Evolutionary conservation across 176 grass and related monocot species (phyloP).

Genomic region (Carex kokanica): DNA sequence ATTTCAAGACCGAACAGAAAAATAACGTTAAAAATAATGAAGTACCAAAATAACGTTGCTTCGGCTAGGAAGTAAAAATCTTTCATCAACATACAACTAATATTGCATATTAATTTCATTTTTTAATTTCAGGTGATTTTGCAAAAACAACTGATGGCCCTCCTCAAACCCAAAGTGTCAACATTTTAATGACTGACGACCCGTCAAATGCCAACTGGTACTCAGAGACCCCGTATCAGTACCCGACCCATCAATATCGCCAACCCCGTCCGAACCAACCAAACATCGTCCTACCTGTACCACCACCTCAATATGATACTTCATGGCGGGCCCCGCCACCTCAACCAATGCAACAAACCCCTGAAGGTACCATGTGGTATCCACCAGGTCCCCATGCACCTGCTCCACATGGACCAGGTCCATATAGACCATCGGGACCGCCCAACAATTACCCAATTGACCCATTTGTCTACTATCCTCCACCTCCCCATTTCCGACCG

Average conservation of each 20-base stretch:
- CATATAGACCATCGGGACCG: constrained; percentile 46
- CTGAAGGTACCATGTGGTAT: constrained; percentile 65
- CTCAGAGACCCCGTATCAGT: constrained; percentile 40
- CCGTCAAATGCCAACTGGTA: constrained; percentile 32
- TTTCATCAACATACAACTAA: background rate
- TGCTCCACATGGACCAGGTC: constrained; percentile 26
- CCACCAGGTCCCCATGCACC: constrained; percentile 44
- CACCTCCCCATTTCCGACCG: constrained; percentile 51
- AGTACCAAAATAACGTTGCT: background rate
- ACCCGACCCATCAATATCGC: constrained; percentile 23
- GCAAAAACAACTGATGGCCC: constrained; percentile 19
- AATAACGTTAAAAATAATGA: background rate
- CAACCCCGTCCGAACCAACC: constrained; percentile 26
- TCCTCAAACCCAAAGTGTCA: constrained; percentile 36
- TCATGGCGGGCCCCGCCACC: constrained; percentile 56
- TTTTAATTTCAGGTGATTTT: constrained; percentile 21
- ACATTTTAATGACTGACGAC: constrained; percentile 54
- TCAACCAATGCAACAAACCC: constrained; percentile 45
- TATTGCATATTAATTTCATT: background rate
- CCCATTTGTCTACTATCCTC: constrained; percentile 65
- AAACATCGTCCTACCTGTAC: constrained; percentile 13
- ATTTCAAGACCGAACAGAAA: no score
- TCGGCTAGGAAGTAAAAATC: background rate
- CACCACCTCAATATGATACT: constrained; percentile 46
- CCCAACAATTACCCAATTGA: constrained; percentile 58